Evolutionary conservation across 257 asterid species (phyloP), one percentile per base, ranked within the genome.

Genomic region (Solanum lycopersicoides): DNA sequence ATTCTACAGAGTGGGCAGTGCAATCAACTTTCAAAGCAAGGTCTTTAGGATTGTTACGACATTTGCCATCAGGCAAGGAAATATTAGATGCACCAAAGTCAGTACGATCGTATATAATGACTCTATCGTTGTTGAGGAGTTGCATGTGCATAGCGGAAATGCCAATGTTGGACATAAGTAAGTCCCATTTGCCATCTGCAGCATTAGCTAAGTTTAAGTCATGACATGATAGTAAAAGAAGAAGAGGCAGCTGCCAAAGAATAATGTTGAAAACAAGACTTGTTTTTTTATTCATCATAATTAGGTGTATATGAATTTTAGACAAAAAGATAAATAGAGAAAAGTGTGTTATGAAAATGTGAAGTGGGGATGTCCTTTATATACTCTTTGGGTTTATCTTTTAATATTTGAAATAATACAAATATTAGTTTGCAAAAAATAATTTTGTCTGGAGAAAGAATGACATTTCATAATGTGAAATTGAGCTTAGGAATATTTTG

Each of bases 91-190:
- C 63, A 0, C 95, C 95, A 41, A 88, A 91, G 84, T 92, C 93
- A 0, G 96, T 93, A 16, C 91, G 93, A 41, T 93, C 95, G 4
- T 73, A 92, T 32, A 92, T 91, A 47, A 93, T 87, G 5, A 93
- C 94, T 15, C 84, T 88, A 76, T 93, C 95, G 73, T 88, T 91
- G 83, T 92, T 65, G 86, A 94, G 92, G 37, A 91, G 95, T 63
- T 92, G 94, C 93, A 94, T 92, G 92, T 94, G 94, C 95, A 92
- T 94, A 85, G 95, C 94, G 0, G 90, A 59, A 23, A 93, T 89
- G 44, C 93, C 95, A 2, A 89, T 83, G 89, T 86, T 91, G 41
- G 90, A 10, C 16, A 39, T 85, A 12, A 93, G 91, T 15, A 91
- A 44, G 6, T 63, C 86, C 95, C 95, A 93, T 71, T 87, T 87